Evolutionary conservation across 768 basidiomycete genomes (phyloP).

Genomic region (Pholiota molesta): DNA sequence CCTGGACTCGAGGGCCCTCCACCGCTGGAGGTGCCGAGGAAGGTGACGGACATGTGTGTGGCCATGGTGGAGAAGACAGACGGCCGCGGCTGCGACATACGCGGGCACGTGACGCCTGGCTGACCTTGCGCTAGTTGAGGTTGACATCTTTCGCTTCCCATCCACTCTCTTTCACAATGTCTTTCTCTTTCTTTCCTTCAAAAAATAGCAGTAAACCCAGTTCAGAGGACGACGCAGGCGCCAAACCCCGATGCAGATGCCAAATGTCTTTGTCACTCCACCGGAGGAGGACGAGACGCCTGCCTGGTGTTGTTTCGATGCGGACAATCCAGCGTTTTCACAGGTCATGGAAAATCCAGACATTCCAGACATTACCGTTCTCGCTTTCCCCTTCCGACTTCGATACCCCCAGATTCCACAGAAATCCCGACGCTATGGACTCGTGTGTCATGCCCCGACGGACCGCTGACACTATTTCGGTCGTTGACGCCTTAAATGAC

Average conservation of each 20-base stretch:
- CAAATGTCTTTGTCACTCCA: conserved; percentile 57
- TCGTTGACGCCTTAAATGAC: conserved; percentile 34
- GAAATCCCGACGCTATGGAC: conserved; percentile 9
- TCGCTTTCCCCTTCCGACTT: conserved; percentile 15
- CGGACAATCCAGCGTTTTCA: conserved; percentile 30
- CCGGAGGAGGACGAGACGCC: conserved; percentile 61
- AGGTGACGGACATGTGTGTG: conserved; percentile 58
- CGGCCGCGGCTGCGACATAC: conserved; percentile 2
- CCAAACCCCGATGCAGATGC: conserved; percentile 33
- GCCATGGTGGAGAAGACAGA: conserved; percentile 29
- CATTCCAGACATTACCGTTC: conserved; percentile 16
- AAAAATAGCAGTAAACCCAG: conserved; percentile 2
- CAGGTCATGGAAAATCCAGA: conserved; percentile 20
- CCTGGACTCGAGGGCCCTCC: conserved; percentile 73
- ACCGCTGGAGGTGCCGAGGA: conserved; percentile 78
- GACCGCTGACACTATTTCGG: conserved; percentile 27
- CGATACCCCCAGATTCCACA: conserved; percentile 24
- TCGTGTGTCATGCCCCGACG: conserved; percentile 28
- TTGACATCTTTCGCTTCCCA: conserved; percentile 8
- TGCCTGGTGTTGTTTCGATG: conserved; percentile 61
- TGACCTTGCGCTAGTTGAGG: conserved; percentile 19
- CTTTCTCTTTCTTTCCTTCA: conserved; percentile 9
- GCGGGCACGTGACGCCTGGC: conserved; percentile 35
- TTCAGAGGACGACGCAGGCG: conserved; percentile 3
- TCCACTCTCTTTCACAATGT: conserved; percentile 11